A percentile compares a stretch with the other conserved stretches of the same genome.
Conservation (phyloP, 257 asterid species). For the Solanum megistacrolobum region DNA sequence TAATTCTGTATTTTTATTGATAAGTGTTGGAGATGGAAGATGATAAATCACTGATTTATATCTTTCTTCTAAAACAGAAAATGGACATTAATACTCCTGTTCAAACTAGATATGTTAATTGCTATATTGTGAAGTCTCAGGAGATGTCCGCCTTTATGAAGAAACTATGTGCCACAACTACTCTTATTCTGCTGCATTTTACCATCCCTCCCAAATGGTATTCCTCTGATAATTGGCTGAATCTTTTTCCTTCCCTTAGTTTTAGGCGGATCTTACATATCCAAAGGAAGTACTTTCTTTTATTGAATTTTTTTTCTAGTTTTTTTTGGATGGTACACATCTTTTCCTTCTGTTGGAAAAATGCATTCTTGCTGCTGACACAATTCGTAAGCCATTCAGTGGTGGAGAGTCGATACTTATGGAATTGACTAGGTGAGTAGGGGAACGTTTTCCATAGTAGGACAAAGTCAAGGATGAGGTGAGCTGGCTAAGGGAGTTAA, state of each 20-base stretch:
- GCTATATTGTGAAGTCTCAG: not conserved
- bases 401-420: not conserved
- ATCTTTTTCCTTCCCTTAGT: not conserved
- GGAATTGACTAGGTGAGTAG: not conserved
- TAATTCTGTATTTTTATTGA: not conserved
- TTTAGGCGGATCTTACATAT: not conserved
- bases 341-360: not conserved
- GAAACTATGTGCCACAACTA: not conserved
- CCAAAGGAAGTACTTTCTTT: not conserved
- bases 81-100: not conserved
- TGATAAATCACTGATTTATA: not conserved
- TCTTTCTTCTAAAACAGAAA: not conserved
- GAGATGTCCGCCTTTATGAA: not conserved
- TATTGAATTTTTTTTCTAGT: not conserved
- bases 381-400: not conserved
- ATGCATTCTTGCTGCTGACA: not conserved
- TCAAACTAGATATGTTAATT: not conserved
- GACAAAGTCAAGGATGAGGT: not conserved
- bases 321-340: not conserved
- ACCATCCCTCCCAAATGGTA: not conserved
- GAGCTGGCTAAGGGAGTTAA: not conserved
- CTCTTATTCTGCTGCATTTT: not conserved
- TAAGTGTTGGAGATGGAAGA: not conserved
- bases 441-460: not conserved
- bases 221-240: not conserved